Percentiles rank a stretch among this genome's conserved stretches.
These are phyloP conservation scores for Cochlearia excelsa DNA, from an alignment of 345 rosid species.

Conservation along the genomic window DNA sequence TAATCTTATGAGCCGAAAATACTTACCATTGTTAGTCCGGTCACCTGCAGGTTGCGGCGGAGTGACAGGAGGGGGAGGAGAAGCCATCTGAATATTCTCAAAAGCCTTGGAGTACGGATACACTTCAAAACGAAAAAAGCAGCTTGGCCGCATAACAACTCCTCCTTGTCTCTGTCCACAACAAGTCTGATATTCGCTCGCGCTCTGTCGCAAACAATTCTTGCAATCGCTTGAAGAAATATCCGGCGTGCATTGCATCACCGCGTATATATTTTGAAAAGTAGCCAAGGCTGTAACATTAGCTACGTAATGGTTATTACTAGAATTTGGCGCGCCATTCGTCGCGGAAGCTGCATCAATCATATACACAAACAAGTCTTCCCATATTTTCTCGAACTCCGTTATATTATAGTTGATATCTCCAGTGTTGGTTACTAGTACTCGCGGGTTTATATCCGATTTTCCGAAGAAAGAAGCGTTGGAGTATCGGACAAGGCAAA, in stretches of 20 bases:
- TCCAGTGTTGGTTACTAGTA: not conserved
- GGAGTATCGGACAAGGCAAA: constrained; percentile 26
- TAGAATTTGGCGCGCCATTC: constrained; percentile 16
- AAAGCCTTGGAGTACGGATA: constrained; percentile 24
- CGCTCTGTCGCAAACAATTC: not conserved
- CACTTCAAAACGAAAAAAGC: constrained; percentile 31
- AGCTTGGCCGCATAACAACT: constrained; percentile 2
- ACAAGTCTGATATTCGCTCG: not conserved
- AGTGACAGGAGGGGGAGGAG: constrained; percentile 14
- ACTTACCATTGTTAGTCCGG: constrained; percentile 14
- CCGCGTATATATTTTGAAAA: not conserved
- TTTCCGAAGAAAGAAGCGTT: constrained; percentile 2
- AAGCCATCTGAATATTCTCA: not conserved
- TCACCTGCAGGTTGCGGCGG: constrained; percentile 13
- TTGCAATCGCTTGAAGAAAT: constrained; percentile 16
- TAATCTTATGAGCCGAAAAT: not conserved
- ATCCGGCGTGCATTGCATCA: constrained; percentile 27
- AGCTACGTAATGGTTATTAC: constrained; percentile 6
- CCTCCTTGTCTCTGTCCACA: constrained; percentile 15
- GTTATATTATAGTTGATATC: not conserved
- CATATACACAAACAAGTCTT: not conserved
- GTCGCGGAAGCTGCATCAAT: constrained; percentile 18
- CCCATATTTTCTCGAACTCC: constrained; percentile 4
- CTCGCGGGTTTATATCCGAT: not conserved
- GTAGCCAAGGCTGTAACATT: not conserved